phyloP scores from a whole-genome alignment of 2,329 filamentous ascomycete genomes.

The Xylaria sp. region DNA sequence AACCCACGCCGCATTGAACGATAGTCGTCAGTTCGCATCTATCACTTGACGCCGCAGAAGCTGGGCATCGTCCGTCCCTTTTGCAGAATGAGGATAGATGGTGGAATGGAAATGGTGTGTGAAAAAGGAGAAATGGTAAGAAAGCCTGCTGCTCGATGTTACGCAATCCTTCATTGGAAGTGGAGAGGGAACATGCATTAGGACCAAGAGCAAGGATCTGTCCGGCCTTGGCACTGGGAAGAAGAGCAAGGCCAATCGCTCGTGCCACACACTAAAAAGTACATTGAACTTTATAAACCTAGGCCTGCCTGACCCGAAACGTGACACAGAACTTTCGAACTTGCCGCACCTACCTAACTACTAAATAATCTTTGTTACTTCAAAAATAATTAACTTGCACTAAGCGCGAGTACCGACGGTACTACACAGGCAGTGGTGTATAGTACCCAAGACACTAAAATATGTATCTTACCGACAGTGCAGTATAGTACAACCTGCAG shows the following conservation, averaged over 20 bases:
- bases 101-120: neutral
- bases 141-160: slow-evolving; percentile 14
- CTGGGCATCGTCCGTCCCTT: slow-evolving; percentile 29
- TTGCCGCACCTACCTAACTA: too few relatives aligned
- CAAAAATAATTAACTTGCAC: too few relatives aligned
- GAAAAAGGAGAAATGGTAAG: slow-evolving; percentile 23
- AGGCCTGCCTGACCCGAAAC: slow-evolving; percentile 41
- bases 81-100: neutral
- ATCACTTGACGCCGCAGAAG: slow-evolving; percentile 28
- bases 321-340: neutral
- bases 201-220: slow-evolving; percentile 22
- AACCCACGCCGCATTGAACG: slow-evolving; percentile 28
- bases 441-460: neutral
- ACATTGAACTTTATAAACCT: slow-evolving; percentile 48
- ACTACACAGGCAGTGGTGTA: neutral
- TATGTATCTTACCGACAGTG: neutral
- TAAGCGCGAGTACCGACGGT: neutral
- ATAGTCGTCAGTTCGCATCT: slow-evolving; percentile 27
- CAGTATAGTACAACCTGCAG: too few relatives aligned
- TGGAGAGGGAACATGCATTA: slow-evolving; percentile 24
- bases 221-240: slow-evolving; percentile 7
- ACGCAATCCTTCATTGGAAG: slow-evolving; percentile 30
- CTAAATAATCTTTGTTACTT: too few relatives aligned
- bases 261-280: neutral
- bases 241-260: slow-evolving; percentile 16